Evolutionary conservation across 2,329 filamentous ascomycete genomes (phyloP).

Genomic region (Cytospora piceicola): DNA sequence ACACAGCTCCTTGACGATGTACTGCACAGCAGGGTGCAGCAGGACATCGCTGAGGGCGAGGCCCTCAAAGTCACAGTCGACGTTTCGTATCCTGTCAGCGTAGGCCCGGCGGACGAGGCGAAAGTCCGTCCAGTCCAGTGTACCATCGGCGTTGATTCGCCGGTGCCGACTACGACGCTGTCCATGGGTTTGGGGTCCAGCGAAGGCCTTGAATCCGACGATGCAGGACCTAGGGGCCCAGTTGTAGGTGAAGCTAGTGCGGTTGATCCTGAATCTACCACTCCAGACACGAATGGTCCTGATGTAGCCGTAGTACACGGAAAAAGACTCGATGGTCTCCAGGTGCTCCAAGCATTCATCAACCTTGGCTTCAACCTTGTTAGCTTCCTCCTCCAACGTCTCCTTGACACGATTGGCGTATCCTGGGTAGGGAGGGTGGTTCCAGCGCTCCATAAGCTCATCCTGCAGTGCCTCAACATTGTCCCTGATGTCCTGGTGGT

Average conservation of each 20-base stretch:
- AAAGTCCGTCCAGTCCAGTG: neutral
- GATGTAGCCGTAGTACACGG: neutral
- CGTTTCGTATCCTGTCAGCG: neutral
- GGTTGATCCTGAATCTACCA: neutral
- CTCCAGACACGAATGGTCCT: neutral
- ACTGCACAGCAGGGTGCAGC: slow-evolving; percentile 1
- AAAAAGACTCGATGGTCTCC: neutral
- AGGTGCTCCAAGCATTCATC: neutral
- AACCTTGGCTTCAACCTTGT: neutral
- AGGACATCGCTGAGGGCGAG: neutral
- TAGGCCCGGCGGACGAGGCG: neutral
- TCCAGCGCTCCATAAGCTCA: neutral
- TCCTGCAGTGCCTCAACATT: neutral
- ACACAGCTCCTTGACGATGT: neutral
- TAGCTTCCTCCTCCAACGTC: neutral
- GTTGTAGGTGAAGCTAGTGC: neutral
- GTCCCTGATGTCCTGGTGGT: neutral
- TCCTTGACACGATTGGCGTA: neutral
- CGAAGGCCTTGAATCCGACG: neutral
- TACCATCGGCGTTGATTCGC: neutral
- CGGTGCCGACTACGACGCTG: neutral
- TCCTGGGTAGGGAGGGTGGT: neutral
- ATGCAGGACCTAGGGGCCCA: neutral
- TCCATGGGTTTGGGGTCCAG: neutral
- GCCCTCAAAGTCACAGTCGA: neutral